Percentiles rank a stretch among this genome's conserved stretches.
Evolutionary conservation across 306 rosid species (phyloP).

Genomic region (Clitoria ternatea): DNA sequence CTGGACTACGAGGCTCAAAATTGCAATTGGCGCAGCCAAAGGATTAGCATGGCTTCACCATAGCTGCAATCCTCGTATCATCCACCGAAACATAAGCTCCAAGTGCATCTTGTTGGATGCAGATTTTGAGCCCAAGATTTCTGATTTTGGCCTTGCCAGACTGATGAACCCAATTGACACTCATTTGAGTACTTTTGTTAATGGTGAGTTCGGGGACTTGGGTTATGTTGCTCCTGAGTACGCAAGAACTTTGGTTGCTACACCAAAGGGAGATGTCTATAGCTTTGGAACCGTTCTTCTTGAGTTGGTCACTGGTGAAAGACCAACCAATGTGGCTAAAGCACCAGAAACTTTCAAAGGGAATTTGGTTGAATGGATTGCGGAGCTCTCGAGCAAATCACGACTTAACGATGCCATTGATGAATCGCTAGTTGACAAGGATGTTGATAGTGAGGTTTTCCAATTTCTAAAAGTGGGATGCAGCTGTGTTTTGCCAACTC

Average conservation of each 20-base stretch:
- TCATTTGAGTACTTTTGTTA: conserved; percentile 92
- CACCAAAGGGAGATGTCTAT: conserved; percentile 86
- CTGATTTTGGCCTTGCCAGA: conserved; percentile 95
- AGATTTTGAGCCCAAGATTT: conserved; percentile 81
- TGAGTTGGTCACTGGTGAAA: conserved; percentile 90
- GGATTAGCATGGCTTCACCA: conserved; percentile 98
- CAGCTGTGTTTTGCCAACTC: conserved; percentile 52
- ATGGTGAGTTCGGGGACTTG: conserved; percentile 89
- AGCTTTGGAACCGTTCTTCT: conserved; percentile 93
- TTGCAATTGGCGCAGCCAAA: conserved; percentile 86
- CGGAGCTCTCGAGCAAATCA: conserved; percentile 43
- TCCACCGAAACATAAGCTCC: conserved; percentile 95
- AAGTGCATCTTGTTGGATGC: conserved; percentile 77
- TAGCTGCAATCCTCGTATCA: conserved; percentile 88
- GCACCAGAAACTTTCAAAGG: conserved; percentile 84
- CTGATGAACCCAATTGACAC: conserved; percentile 94
- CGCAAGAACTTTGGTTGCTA: conserved; percentile 80
- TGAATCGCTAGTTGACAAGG: conserved; percentile 53
- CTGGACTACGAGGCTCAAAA: conserved; percentile 79
- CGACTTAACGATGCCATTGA: conserved; percentile 63
- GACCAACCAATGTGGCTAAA: conserved; percentile 57
- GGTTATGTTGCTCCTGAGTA: conserved; percentile 98
- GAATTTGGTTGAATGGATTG: conserved; percentile 78
- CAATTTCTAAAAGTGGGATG: conserved; percentile 87
- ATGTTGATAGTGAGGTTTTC: conserved; percentile 67